Evolutionary conservation across 768 basidiomycete species (phyloP).

Genomic region (Auricularia sp.): DNA sequence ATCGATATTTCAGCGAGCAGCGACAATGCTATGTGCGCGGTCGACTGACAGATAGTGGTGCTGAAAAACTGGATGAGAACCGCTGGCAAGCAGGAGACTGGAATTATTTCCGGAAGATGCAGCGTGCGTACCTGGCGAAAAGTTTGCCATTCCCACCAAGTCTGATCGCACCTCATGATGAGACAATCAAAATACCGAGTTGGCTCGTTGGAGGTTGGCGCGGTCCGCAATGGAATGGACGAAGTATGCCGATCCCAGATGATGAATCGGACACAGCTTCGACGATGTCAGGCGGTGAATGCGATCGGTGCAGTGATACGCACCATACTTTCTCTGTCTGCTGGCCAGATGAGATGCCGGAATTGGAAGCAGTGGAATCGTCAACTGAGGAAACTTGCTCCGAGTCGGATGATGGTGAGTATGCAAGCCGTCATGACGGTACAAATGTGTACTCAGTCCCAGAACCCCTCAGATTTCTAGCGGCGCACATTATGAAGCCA

Average conservation of each 20-base stretch:
- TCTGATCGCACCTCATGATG: not conserved
- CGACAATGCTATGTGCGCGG: not conserved
- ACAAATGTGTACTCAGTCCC: too few relatives aligned
- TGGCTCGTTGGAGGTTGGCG: not conserved
- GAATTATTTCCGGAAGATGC: not conserved
- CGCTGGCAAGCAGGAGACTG: not conserved
- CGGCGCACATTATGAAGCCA: too few relatives aligned
- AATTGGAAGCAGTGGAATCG: too few relatives aligned
- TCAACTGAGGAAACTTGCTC: too few relatives aligned
- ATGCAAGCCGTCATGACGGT: too few relatives aligned
- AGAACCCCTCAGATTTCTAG: too few relatives aligned
- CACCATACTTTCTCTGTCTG: too few relatives aligned
- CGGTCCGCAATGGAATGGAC: not conserved
- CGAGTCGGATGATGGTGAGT: too few relatives aligned
- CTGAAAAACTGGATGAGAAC: not conserved
- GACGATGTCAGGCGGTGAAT: not conserved
- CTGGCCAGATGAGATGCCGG: too few relatives aligned
- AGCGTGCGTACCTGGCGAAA: not conserved
- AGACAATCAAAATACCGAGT: not conserved
- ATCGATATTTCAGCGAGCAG: not conserved
- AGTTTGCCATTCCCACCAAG: not conserved
- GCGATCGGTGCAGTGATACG: too few relatives aligned
- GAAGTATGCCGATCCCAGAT: not conserved
- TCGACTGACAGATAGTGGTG: not conserved
- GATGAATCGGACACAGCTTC: not conserved